Base-by-base conservation (phyloP, 805 yeast genomes). In the Candida nitratophila region DNA sequence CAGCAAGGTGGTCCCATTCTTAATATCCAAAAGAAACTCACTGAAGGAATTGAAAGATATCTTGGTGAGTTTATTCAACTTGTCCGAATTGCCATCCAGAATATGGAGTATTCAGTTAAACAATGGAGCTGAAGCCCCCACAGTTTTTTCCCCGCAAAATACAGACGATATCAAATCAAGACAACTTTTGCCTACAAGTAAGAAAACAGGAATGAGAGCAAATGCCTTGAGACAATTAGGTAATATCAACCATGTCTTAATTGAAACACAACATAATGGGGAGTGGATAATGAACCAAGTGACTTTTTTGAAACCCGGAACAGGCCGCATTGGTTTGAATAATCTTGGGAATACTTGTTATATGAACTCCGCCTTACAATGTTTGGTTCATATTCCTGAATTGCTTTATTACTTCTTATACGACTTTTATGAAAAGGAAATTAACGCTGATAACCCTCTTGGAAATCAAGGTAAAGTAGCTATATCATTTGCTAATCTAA, bases 351-450 rank as follows among this genome's bases (percentile, higher is more conserved):
- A 90, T 59, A 82, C 95, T 0, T 90, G 97, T 61, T 90, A 88
- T 61, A 89, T 90, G 97, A 89, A 88, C 61, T 86, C 95, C 10
- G 96, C 96, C 0, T 65, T 91, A 38, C 98, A 93, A 57, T 91
- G 97, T 56, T 65, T 91, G 36, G 74, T 79, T 0, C 98, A 91
- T 57, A 73, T 90, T 12, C 95, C 96, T 1, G 96, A 88, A 60
- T 63, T 93, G 22, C 76, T 82, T 10, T 72, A 79, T 36, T 91
- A 88, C 58, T 93, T 91, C 54, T 64, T 82, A 32, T 76, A 74
- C 54, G 75, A 77, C 44, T 67, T 76, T 15, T 85, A 69, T 57
- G 69, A 73, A 50, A 60, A 61, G 3, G 98, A 91, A 54, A 64
- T 91, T 40, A 93, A 93, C 57, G 51, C 63, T 3, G 68, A 71